Evolutionary conservation across 75 land plant species (phyloP), one percentile per base, ranked within the genome.

Genomic region (Isoetes taiwanensis): DNA sequence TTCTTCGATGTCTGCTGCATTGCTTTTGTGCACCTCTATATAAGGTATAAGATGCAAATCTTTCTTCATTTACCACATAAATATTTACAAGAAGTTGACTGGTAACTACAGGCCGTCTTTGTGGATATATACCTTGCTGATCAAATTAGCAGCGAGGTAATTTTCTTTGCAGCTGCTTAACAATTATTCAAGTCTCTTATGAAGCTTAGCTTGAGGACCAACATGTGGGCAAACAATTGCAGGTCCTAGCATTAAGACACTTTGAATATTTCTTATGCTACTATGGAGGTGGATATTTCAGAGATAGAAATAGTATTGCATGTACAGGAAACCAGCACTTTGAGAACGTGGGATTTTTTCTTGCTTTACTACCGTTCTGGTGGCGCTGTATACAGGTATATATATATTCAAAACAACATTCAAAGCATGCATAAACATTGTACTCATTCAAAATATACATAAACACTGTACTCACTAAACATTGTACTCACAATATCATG

Each of bases 41-140:
- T n/a, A n/a, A n/a, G n/a, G n/a, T n/a, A 9, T 14, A 14, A 9
- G 14, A 14, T 37, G 38, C n/a, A n/a, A n/a, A n/a, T 37, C 38
- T 37, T 14, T 37, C 38, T 9, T 37, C 38, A 37, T 37, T 9
- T 37, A 37, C 14, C 38, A 37, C 9, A 9, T 37, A 9, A 14
- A 9, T 37, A 37, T 37, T 37, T 14, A 37, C 14, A n/a, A n/a
- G n/a, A n/a, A 14, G 25, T 5, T 16, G 8, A 19, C 50, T 46
- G 5, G 25, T 19, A 23, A 6, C 6, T 8, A 19, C 71, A 85
- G 91, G 95, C 87, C 25, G 78, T 84, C 17, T 73, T 93, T 83
- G 83, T 83, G 21, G 98, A 93, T 54, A 87, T 93, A 65, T 93
- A 87, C 76, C 78, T 93, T 70, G 98, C 89, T 31, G 98, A 93